Conservation (phyloP, 192 early-diverging fungal species). For the Pilaira anomala region DNA sequence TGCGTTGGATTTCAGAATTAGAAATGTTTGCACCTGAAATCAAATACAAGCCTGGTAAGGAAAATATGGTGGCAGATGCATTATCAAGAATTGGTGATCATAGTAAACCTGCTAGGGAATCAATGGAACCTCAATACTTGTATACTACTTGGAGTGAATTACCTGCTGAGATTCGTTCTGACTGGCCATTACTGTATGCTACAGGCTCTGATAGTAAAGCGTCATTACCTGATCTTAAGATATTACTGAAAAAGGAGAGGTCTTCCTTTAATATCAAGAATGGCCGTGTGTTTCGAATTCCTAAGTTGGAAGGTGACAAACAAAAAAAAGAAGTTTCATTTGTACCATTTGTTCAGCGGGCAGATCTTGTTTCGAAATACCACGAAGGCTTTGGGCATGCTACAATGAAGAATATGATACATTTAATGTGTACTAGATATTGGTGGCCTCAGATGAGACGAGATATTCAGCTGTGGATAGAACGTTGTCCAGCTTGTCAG, state of each 20-base stretch:
- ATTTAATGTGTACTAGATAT: not conserved
- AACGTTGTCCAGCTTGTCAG: not conserved
- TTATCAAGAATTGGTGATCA: not conserved
- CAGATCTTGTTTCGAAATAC: not conserved
- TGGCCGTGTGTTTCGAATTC: not conserved
- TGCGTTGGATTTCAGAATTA: not conserved
- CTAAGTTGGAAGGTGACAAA: not conserved
- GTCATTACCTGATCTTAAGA: not conserved
- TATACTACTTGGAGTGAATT: not conserved
- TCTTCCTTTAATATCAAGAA: not conserved
- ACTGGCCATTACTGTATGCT: conserved; percentile 10
- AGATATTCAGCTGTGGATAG: conserved; percentile 4
- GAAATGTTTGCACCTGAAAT: conserved; percentile 15
- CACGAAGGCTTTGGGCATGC: conserved; percentile 9
- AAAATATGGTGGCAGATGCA: conserved; percentile 13
- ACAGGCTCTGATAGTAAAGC: not conserved
- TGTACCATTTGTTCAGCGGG: not conserved
- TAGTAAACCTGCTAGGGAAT: not conserved
- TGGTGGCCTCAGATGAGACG: conserved; percentile 19
- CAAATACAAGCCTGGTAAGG: conserved; percentile 12
- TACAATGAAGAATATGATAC: not conserved
- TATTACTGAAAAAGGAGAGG: not conserved
- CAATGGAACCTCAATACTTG: not conserved
- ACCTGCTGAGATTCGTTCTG: not conserved
- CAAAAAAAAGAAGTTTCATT: not conserved